A percentile compares a stretch with the other conserved stretches of the same genome.
These are phyloP conservation scores for Ambrosiella cleistominuta DNA, from an alignment of 2,329 filamentous ascomycete species.

Conservation along the genomic window DNA sequence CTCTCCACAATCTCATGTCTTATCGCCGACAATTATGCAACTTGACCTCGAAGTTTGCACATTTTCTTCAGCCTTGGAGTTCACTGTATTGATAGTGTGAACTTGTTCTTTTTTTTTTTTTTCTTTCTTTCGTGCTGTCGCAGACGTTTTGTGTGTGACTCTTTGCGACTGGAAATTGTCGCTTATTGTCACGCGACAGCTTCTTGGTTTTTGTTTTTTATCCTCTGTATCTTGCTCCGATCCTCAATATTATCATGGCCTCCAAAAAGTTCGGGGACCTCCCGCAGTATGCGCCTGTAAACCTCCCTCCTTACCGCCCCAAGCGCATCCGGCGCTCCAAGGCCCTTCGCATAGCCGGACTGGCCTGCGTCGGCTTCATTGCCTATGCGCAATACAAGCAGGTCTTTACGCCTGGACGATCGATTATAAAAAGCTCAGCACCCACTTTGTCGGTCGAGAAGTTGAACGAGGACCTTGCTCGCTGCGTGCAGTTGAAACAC, in stretches of 20 bases:
- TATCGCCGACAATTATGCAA: background rate
- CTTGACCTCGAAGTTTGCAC: no score
- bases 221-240: background rate
- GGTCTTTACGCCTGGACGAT: conserved; percentile 16
- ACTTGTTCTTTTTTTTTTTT: background rate
- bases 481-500: conserved; percentile 36
- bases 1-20: background rate
- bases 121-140: background rate
- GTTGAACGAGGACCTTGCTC: conserved; percentile 35
- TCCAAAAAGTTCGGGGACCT: background rate
- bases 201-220: no score
- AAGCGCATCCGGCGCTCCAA: conserved; percentile 26
- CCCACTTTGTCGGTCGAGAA: conserved; percentile 31
- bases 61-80: no score
- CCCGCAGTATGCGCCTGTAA: background rate
- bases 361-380: conserved; percentile 33
- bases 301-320: conserved; percentile 14
- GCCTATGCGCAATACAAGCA: conserved; percentile 33
- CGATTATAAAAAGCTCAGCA: conserved; percentile 10
- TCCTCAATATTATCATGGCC: background rate
- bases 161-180: background rate
- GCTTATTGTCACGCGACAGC: background rate
- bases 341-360: conserved; percentile 24
- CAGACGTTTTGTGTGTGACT: background rate
- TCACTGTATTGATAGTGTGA: no score